These are phyloP conservation scores for Apiosordaria backusii DNA, from an alignment of 495 filamentous ascomycete genomes.

Conservation along the genomic window DNA sequence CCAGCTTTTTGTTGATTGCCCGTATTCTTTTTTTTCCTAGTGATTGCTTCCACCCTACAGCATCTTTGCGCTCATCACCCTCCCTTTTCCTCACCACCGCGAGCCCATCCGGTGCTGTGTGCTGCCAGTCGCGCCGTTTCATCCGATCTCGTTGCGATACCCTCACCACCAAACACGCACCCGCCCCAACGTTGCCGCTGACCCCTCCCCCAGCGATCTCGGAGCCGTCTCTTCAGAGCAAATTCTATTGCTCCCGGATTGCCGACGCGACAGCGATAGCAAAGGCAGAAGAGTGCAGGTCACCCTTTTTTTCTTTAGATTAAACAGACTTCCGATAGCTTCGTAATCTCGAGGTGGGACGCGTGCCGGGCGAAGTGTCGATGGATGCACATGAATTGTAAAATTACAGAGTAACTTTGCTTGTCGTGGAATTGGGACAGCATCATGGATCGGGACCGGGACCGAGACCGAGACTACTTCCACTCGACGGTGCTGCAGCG, in stretches of 20 bases:
- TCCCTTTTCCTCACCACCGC: background rate
- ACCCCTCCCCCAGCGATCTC: slow-evolving; percentile 1
- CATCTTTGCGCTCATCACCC: background rate
- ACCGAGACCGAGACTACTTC: slow-evolving; percentile 46
- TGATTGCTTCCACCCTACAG: slow-evolving; percentile 6
- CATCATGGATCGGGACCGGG: background rate
- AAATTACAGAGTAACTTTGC: slow-evolving; percentile 21
- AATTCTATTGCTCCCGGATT: background rate
- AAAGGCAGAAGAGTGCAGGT: background rate
- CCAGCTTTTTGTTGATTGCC: slow-evolving; percentile 4
- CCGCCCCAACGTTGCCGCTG: background rate
- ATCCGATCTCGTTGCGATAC: slow-evolving; percentile 19
- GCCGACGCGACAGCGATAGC: background rate
- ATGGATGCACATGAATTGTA: slow-evolving; percentile 31
- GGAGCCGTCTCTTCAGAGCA: slow-evolving; percentile 5
- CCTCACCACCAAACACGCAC: slow-evolving; percentile 8
- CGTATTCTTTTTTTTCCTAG: background rate
- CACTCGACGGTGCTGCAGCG: slow-evolving; percentile 48
- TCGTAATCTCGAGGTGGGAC: background rate
- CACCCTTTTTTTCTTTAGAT: background rate
- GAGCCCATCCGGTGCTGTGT: background rate
- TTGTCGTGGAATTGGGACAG: no score
- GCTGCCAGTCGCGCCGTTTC: slow-evolving; percentile 10
- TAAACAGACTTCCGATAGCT: slow-evolving; percentile 5
- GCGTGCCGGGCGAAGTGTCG: slow-evolving; percentile 22